Conservation (phyloP, 495 filamentous ascomycete genomes). For the Penicillium bialowiezense region DNA sequence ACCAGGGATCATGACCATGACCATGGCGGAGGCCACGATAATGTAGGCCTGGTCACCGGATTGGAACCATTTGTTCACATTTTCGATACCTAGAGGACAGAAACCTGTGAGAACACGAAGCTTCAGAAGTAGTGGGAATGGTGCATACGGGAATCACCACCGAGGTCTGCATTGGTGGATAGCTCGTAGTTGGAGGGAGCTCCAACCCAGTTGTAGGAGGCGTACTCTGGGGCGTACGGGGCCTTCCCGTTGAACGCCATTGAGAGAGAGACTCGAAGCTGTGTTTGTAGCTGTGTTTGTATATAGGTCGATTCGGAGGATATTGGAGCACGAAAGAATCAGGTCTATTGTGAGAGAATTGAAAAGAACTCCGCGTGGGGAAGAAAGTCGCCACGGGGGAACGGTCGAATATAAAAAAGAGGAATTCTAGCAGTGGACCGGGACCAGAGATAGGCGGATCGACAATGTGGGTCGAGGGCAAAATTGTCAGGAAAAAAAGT, state of each 20-base stretch:
- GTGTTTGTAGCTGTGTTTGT: too few species aligned
- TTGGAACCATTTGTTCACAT: constrained; percentile 85
- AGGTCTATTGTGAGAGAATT: too few species aligned
- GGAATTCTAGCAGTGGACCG: neutral
- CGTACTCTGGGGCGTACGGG: constrained; percentile 42
- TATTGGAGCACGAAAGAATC: too few species aligned
- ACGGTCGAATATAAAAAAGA: neutral
- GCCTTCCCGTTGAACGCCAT: constrained; percentile 31
- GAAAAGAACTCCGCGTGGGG: constrained; percentile 8
- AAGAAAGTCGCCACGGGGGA: constrained; percentile 23
- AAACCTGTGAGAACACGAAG: too few species aligned
- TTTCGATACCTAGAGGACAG: constrained; percentile 55
- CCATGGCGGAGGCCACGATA: constrained; percentile 88
- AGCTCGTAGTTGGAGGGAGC: constrained; percentile 68
- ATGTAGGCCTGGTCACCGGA: constrained; percentile 83
- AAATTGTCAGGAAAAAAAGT: constrained; percentile 2
- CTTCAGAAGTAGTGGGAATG: neutral
- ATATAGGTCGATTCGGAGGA: too few species aligned
- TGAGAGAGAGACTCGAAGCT: constrained; percentile 1
- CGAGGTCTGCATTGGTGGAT: constrained; percentile 64
- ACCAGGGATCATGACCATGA: constrained; percentile 82
- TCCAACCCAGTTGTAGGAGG: constrained; percentile 80
- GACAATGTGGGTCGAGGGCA: neutral
- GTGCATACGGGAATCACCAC: constrained; percentile 79
- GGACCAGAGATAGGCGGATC: constrained; percentile 9